Evolutionary conservation across 2,329 filamentous ascomycete genomes (phyloP).

Genomic region (Huntiella savannae): DNA sequence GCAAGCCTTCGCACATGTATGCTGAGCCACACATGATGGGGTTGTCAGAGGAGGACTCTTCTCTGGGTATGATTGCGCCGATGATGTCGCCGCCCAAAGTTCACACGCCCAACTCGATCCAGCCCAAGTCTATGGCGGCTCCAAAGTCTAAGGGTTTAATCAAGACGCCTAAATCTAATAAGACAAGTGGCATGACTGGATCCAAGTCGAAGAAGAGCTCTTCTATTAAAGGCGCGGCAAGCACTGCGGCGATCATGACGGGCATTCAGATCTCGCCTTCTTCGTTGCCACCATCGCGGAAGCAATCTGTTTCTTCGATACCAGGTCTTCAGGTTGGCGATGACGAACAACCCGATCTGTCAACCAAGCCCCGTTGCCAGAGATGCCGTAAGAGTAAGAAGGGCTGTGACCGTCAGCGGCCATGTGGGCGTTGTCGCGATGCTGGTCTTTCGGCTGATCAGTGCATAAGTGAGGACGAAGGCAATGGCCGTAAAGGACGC

Average conservation of each 20-base stretch:
- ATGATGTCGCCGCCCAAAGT: slow-evolving; percentile 8
- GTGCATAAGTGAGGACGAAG: slow-evolving; percentile 94
- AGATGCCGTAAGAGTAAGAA: slow-evolving; percentile 99
- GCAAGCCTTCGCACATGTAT: slow-evolving; percentile 21
- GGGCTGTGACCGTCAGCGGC: slow-evolving; percentile 88
- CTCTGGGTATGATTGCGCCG: neutral
- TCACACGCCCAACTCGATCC: slow-evolving; percentile 14
- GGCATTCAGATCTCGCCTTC: slow-evolving; percentile 34
- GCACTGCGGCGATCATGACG: slow-evolving; percentile 15
- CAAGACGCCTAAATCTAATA: slow-evolving; percentile 29
- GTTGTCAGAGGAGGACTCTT: slow-evolving; percentile 4
- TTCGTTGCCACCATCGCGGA: slow-evolving; percentile 55
- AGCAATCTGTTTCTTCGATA: slow-evolving; percentile 50
- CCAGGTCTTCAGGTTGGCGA: slow-evolving; percentile 37
- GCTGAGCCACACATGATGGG: neutral
- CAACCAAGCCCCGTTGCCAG: slow-evolving; percentile 90
- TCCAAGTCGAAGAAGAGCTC: slow-evolving; percentile 32
- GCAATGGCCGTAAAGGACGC: slow-evolving; percentile 87
- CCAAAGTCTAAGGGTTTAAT: slow-evolving; percentile 19
- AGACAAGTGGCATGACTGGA: slow-evolving; percentile 22
- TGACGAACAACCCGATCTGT: slow-evolving; percentile 81
- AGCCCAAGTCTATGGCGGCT: slow-evolving; percentile 18
- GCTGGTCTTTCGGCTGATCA: slow-evolving; percentile 84
- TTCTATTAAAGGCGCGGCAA: slow-evolving; percentile 4
- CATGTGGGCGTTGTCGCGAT: slow-evolving; percentile 88